Percentiles rank a stretch among this genome's conserved stretches.
phyloP scores from a whole-genome alignment of 2,329 filamentous ascomycete genomes.

The Aspergillaceae sp. region DNA sequence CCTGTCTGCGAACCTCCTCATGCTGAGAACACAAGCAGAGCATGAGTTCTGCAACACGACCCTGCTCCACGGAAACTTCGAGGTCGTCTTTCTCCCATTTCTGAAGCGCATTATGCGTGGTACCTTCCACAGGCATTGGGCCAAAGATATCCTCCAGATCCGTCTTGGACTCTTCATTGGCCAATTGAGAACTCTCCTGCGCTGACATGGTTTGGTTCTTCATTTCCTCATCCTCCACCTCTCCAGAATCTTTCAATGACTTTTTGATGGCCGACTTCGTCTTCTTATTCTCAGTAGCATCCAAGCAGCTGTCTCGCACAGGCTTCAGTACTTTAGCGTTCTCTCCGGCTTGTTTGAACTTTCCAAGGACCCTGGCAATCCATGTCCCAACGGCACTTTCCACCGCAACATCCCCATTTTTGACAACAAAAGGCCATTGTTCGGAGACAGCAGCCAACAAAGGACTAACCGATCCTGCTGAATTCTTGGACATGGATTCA shows the following conservation, averaged over 20 bases:
- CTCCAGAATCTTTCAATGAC: constrained; percentile 11
- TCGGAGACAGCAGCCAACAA: constrained; percentile 63
- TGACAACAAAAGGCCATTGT: constrained; percentile 63
- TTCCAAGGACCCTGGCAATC: constrained; percentile 50
- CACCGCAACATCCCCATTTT: constrained; percentile 40
- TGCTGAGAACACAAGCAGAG: constrained; percentile 68
- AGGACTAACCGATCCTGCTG: constrained; percentile 47
- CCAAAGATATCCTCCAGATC: constrained; percentile 48
- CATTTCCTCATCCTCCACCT: constrained; percentile 8
- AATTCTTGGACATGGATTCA: constrained; percentile 30
- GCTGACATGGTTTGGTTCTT: constrained; percentile 3
- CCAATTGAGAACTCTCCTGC: constrained; percentile 2
- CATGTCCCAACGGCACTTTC: constrained; percentile 47
- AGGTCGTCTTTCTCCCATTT: constrained; percentile 68
- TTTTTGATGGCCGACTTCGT: constrained; percentile 32
- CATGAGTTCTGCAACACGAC: constrained; percentile 60
- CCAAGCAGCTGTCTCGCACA: constrained; percentile 39
- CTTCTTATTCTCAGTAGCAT: constrained; percentile 32
- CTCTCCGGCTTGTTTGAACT: constrained; percentile 47
- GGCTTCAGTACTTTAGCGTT: constrained; percentile 38
- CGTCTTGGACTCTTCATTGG: constrained; percentile 18
- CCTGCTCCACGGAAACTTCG: constrained; percentile 71
- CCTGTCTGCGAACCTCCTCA: constrained; percentile 68
- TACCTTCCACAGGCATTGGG: constrained; percentile 38
- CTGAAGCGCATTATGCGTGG: constrained; percentile 39